phyloP scores from a whole-genome alignment of 495 filamentous ascomycete species.

The Penicillium salamii region DNA sequence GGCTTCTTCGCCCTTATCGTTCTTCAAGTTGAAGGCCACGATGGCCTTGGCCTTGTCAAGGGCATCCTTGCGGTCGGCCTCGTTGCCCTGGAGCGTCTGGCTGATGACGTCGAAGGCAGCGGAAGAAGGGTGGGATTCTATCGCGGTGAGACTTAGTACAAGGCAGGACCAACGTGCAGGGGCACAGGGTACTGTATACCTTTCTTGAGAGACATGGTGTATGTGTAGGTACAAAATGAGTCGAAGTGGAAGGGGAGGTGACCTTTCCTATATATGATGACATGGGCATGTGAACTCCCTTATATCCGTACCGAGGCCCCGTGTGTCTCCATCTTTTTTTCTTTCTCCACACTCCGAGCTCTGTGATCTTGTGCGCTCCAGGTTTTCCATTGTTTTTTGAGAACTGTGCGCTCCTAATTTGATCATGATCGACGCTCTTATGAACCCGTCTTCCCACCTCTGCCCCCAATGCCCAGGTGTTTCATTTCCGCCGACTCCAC shows the following conservation, averaged over 20 bases:
- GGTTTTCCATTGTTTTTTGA: neutral
- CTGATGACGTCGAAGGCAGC: conserved; percentile 88
- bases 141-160: no score
- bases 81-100: conserved; percentile 62
- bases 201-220: conserved; percentile 79
- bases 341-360: conserved; percentile 13
- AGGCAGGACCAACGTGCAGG: no score
- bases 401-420: neutral
- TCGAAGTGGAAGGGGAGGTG: neutral
- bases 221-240: conserved; percentile 1
- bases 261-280: conserved; percentile 5
- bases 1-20: conserved; percentile 69
- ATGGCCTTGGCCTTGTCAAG: conserved; percentile 83
- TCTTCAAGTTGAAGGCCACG: conserved; percentile 91
- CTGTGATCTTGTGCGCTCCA: neutral
- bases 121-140: conserved; percentile 88
- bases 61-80: conserved; percentile 77
- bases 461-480: neutral
- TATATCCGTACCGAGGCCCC: conserved; percentile 19
- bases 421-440: neutral
- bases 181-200: no score
- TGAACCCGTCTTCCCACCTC: neutral
- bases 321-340: neutral
- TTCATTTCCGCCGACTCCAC: conserved; percentile 16
- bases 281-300: conserved; percentile 23